Conservation (phyloP, 805 yeast species). For the Sugiyamaella lignohabitans region DNA sequence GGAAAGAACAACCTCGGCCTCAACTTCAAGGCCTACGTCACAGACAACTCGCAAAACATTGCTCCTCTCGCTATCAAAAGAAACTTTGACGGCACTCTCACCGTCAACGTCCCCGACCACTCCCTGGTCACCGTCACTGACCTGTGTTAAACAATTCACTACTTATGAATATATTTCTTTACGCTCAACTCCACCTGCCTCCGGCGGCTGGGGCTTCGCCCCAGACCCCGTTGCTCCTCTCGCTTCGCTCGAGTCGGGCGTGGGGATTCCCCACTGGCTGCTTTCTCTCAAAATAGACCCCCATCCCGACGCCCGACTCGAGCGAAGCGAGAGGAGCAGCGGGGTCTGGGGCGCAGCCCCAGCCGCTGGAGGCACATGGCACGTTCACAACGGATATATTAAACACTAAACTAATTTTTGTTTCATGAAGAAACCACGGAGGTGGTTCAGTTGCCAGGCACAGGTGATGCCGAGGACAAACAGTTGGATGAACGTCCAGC, state of each 20-base stretch:
- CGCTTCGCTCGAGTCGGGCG: too few species aligned
- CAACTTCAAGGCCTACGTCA: neutral
- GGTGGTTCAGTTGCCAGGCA: conserved; percentile 66
- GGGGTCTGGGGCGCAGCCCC: too few species aligned
- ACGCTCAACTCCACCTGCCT: too few species aligned
- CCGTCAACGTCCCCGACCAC: neutral
- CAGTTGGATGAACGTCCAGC: conserved; percentile 70
- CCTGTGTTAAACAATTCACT: neutral
- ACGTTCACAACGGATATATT: neutral
- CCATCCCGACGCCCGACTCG: too few species aligned
- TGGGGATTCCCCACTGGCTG: too few species aligned
- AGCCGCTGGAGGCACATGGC: neutral
- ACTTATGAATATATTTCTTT: too few species aligned
- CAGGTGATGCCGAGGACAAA: conserved; percentile 63
- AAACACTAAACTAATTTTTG: conserved; percentile 62
- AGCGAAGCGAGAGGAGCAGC: too few species aligned
- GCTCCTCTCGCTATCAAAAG: neutral
- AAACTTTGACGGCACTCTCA: neutral
- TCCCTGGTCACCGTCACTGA: neutral
- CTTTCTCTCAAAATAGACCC: too few species aligned
- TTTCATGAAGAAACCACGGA: conserved; percentile 77
- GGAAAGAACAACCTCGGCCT: neutral
- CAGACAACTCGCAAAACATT: neutral
- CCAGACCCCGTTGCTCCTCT: too few species aligned
- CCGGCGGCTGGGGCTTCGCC: too few species aligned